Conservation (phyloP, 495 filamentous ascomycete species). For the Penicillium ucsense region DNA sequence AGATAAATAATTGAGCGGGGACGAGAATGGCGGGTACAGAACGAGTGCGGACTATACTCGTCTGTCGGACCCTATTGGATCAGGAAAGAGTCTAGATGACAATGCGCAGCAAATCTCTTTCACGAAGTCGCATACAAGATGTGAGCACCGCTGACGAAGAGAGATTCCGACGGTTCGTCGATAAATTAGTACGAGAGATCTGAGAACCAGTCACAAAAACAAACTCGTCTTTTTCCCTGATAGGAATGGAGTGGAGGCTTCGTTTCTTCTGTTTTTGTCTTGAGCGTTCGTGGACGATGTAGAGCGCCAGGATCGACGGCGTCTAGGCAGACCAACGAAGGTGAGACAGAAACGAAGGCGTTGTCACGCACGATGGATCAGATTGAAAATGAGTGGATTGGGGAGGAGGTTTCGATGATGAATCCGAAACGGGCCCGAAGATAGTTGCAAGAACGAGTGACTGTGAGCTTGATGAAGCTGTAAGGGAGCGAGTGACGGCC, state of each 20-base stretch:
- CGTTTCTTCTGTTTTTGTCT: no score
- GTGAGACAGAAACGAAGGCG: constrained; percentile 14
- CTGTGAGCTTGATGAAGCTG: constrained; percentile 21
- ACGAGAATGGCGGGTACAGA: constrained; percentile 10
- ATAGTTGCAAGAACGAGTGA: constrained; percentile 13
- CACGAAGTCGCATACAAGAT: no score
- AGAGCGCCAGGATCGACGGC: not conserved
- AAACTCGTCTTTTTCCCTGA: no score
- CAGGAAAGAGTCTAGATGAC: not conserved
- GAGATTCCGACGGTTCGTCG: no score
- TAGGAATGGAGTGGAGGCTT: no score
- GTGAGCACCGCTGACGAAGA: no score
- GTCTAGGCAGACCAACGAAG: constrained; percentile 22
- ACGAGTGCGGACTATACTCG: constrained; percentile 12
- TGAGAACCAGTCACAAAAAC: no score
- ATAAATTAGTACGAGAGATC: no score
- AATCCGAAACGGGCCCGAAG: constrained; percentile 19
- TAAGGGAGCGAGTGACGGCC: constrained; percentile 33
- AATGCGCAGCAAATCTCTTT: no score
- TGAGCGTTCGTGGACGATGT: no score
- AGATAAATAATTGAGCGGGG: not conserved
- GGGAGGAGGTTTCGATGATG: constrained; percentile 17
- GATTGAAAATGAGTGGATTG: constrained; percentile 23
- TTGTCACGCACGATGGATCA: constrained; percentile 3
- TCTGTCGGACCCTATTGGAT: constrained; percentile 13